These are phyloP conservation scores for Saussurea involucrata DNA, from an alignment of 129 eudicot species.

Conservation along the genomic window DNA sequence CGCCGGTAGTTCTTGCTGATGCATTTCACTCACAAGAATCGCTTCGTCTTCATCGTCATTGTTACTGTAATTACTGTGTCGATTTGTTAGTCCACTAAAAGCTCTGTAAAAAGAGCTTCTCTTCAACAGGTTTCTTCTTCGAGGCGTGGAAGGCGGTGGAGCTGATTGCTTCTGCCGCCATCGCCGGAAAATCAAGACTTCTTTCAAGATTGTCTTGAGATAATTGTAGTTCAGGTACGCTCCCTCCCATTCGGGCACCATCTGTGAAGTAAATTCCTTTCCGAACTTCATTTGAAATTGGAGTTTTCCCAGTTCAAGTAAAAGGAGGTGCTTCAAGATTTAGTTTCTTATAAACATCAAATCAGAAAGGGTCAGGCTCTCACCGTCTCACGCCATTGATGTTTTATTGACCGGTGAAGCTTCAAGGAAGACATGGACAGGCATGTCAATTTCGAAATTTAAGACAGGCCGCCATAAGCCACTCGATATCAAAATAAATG, in stretches of 20 bases:
- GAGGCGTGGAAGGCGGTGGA: neutral
- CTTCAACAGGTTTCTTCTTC: slow-evolving; percentile 7
- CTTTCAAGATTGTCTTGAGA: slow-evolving; percentile 48
- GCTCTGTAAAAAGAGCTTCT: slow-evolving; percentile 45
- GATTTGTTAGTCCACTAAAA: slow-evolving; percentile 57
- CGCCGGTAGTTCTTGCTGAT: neutral
- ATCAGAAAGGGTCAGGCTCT: neutral
- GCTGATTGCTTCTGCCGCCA: slow-evolving; percentile 8
- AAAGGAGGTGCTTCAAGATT: neutral
- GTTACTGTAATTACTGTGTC: neutral
- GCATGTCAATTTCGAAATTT: neutral
- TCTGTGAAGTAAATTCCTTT: slow-evolving; percentile 55
- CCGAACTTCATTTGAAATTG: slow-evolving; percentile 50
- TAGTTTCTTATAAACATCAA: neutral
- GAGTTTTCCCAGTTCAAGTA: neutral
- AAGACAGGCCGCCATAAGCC: neutral
- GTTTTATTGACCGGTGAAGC: slow-evolving; percentile 5
- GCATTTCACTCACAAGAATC: slow-evolving; percentile 32
- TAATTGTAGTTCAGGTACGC: slow-evolving; percentile 59
- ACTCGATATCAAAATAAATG: neutral
- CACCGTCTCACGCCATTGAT: neutral
- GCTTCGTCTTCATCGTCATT: slow-evolving; percentile 32
- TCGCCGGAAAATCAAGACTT: slow-evolving; percentile 24
- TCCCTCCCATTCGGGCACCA: slow-evolving; percentile 70
- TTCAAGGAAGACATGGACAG: neutral